Conservation (phyloP, 371 early-diverging fungal species). For the Mortierella sp. region DNA sequence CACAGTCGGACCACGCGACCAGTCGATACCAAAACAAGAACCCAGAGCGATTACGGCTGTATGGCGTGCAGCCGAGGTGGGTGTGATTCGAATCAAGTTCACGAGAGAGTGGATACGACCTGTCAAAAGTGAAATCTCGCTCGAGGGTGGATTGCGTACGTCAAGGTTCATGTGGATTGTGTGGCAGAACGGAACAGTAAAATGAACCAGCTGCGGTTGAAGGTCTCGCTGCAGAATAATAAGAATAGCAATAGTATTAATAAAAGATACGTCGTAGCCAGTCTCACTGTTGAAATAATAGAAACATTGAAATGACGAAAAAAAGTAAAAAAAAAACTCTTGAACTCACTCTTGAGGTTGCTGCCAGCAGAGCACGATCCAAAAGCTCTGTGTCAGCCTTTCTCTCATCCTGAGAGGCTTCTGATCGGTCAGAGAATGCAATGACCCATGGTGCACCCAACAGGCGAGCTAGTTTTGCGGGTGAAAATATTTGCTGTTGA, state of each 20-base stretch:
- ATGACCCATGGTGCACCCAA: slow-evolving; percentile 49
- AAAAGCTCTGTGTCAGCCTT: slow-evolving; percentile 27
- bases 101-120: slow-evolving; percentile 48
- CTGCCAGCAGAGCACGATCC: slow-evolving; percentile 26
- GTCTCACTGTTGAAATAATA: background rate
- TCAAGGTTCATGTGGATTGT: slow-evolving; percentile 50
- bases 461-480: slow-evolving; percentile 28
- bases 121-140: slow-evolving; percentile 42
- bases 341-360: slow-evolving; percentile 29
- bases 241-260: background rate
- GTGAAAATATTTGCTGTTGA: slow-evolving; percentile 17
- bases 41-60: slow-evolving; percentile 45
- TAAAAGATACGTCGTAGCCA: background rate
- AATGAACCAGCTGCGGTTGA: slow-evolving; percentile 46
- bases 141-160: slow-evolving; percentile 37
- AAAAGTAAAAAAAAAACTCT: background rate
- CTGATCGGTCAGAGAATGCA: slow-evolving; percentile 37
- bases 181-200: slow-evolving; percentile 49
- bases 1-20: slow-evolving; percentile 38
- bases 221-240: slow-evolving; percentile 25
- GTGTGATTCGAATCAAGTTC: slow-evolving; percentile 49
- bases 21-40: slow-evolving; percentile 42
- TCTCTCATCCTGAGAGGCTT: slow-evolving; percentile 27
- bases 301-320: background rate
- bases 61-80: slow-evolving; percentile 49